A percentile compares a stretch with the other conserved stretches of the same genome.
Conservation (phyloP, 2,329 filamentous ascomycete genomes). For the Fusarium musae region DNA sequence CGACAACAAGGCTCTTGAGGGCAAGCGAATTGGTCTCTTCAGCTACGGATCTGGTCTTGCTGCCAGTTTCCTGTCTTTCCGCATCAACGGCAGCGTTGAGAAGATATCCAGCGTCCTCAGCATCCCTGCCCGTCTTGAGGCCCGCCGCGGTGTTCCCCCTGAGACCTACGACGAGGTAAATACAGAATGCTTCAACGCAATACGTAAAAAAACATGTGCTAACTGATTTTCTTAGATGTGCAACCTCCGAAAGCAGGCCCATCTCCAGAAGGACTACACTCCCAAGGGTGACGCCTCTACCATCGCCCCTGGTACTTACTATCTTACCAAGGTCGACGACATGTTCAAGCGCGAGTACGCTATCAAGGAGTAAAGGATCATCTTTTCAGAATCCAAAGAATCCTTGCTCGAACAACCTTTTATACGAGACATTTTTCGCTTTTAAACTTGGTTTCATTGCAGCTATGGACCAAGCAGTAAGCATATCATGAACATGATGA, state of each 20-base stretch:
- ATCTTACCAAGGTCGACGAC: constrained; percentile 82
- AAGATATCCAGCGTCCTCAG: constrained; percentile 74
- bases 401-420: constrained; percentile 28
- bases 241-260: constrained; percentile 82
- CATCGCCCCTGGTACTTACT: constrained; percentile 76
- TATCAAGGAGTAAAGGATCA: constrained; percentile 71
- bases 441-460: constrained; percentile 13
- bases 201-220: constrained; percentile 21
- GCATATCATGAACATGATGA: constrained; percentile 41
- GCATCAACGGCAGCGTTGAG: constrained; percentile 76
- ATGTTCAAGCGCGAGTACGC: constrained; percentile 87
- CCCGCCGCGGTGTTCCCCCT: constrained; percentile 73
- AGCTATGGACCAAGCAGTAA: constrained; percentile 18
- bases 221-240: constrained; percentile 69
- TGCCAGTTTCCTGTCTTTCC: constrained; percentile 78
- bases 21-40: constrained; percentile 81
- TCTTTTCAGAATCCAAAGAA: constrained; percentile 7
- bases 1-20: constrained; percentile 70
- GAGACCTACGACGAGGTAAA: constrained; percentile 79
- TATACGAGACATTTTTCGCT: constrained; percentile 27
- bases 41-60: constrained; percentile 83
- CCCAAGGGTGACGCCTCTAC: constrained; percentile 76
- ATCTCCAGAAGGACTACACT: constrained; percentile 82
- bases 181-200: constrained; percentile 22
- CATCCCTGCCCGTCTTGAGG: constrained; percentile 74